These are phyloP conservation scores for Kentomonas sorsogonicus DNA, from an alignment of 208 protist species.

Conservation along the genomic window DNA sequence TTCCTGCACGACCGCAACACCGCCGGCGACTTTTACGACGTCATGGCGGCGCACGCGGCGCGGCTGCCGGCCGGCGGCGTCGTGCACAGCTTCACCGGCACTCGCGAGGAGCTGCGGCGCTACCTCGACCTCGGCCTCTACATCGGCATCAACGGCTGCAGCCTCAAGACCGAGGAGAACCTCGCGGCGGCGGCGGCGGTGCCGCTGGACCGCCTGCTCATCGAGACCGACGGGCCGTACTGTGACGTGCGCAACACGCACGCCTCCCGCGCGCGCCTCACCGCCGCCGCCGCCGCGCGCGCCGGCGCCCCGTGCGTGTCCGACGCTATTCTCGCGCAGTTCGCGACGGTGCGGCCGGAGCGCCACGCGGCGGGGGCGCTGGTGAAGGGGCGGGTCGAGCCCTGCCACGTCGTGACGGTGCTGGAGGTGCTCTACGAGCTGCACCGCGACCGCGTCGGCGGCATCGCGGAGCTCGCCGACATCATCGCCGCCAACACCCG, in stretches of 20 bases:
- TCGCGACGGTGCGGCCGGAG: slow-evolving; percentile 52
- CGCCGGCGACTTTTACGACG: slow-evolving; percentile 66
- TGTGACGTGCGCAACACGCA: slow-evolving; percentile 93
- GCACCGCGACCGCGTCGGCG: slow-evolving; percentile 27
- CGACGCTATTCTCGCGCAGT: slow-evolving; percentile 28
- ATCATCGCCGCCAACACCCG: slow-evolving; percentile 47
- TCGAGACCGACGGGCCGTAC: slow-evolving; percentile 95
- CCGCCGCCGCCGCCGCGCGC: slow-evolving; percentile 6
- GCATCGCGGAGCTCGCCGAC: slow-evolving; percentile 39
- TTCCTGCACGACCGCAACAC: slow-evolving; percentile 94
- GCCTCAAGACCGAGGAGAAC: slow-evolving; percentile 91
- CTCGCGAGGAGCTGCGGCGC: slow-evolving; percentile 54
- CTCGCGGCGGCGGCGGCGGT: slow-evolving; percentile 71
- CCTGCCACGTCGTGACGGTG: slow-evolving; percentile 54
- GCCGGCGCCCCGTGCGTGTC: slow-evolving; percentile 21
- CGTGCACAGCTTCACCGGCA: slow-evolving; percentile 95
- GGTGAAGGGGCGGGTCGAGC: slow-evolving; percentile 71
- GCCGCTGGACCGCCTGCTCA: slow-evolving; percentile 82
- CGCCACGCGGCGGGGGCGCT: slow-evolving; percentile 53
- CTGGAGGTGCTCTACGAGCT: slow-evolving; percentile 70
- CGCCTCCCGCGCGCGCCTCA: slow-evolving; percentile 47
- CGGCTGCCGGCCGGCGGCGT: slow-evolving; percentile 73
- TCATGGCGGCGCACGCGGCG: slow-evolving; percentile 43
- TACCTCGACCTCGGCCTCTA: slow-evolving; percentile 82
- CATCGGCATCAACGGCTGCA: slow-evolving; percentile 94